These are phyloP conservation scores for Coemansia sp. DNA, from an alignment of 192 early-diverging fungal genomes.

Conservation along the genomic window DNA sequence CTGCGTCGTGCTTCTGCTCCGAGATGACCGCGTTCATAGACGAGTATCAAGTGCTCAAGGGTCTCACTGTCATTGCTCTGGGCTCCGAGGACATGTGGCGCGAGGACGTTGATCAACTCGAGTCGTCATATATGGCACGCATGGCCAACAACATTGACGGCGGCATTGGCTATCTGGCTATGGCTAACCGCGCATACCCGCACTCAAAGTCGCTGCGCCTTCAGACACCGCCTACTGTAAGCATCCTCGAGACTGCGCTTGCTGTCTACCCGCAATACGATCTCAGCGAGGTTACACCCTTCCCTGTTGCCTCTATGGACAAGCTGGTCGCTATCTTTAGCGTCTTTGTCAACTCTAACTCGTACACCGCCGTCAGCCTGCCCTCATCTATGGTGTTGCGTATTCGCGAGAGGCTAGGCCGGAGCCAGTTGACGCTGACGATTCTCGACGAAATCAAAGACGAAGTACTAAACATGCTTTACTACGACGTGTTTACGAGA, in stretches of 20 bases:
- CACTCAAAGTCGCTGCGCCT: conserved; percentile 19
- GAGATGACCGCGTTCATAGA: conserved; percentile 50
- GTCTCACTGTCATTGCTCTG: conserved; percentile 27
- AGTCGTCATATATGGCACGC: conserved; percentile 26
- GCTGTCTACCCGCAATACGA: conserved; percentile 39
- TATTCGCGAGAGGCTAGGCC: conserved; percentile 34
- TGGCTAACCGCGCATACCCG: conserved; percentile 22
- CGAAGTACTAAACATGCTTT: conserved; percentile 51
- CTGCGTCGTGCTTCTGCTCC: conserved; percentile 52
- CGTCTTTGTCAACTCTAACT: conserved; percentile 52
- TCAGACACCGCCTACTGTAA: conserved; percentile 43
- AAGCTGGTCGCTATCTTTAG: conserved; percentile 48
- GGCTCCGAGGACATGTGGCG: conserved; percentile 43
- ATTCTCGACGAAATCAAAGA: conserved; percentile 54
- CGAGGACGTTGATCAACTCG: conserved; percentile 35
- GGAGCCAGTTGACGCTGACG: conserved; percentile 33
- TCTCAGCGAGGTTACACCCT: conserved; percentile 29
- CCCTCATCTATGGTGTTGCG: conserved; percentile 39
- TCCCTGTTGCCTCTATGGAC: conserved; percentile 48
- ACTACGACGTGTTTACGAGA: conserved; percentile 48
- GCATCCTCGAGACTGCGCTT: conserved; percentile 41
- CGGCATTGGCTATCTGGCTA: conserved; percentile 24
- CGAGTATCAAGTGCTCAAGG: conserved; percentile 49
- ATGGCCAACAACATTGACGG: conserved; percentile 26
- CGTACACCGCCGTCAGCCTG: conserved; percentile 41